Conservation (phyloP, 2,329 filamentous ascomycete genomes). For the Conoideocrella luteorostrata region DNA sequence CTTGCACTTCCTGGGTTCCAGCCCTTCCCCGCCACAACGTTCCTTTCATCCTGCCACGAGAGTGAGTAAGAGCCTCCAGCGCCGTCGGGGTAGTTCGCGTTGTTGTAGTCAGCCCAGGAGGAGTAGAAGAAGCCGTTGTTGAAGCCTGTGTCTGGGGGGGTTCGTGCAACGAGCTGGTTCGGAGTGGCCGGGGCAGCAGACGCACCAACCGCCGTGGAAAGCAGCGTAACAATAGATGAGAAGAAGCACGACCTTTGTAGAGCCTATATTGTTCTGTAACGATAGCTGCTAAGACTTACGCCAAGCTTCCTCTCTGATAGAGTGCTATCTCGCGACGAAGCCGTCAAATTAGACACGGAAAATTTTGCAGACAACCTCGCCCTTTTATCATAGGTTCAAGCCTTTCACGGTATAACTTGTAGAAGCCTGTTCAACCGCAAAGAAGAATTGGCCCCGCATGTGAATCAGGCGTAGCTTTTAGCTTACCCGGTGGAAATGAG, state of each 20-base stretch:
- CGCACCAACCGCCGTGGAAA: neutral
- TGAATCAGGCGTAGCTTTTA: no score
- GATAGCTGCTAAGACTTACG: no score
- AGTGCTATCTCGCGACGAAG: no score
- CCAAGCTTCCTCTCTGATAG: no score
- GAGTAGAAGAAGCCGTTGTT: neutral
- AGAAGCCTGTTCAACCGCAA: no score
- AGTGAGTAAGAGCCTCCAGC: neutral
- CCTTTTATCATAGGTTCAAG: no score
- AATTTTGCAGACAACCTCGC: no score
- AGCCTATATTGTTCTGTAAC: no score
- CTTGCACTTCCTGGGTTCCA: conserved; percentile 46
- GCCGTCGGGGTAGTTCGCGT: neutral
- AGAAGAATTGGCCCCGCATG: no score
- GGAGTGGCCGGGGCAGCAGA: conserved; percentile 1
- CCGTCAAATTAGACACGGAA: no score
- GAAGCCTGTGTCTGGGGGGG: neutral
- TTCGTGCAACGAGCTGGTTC: neutral
- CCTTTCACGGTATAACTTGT: no score
- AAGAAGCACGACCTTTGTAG: neutral
- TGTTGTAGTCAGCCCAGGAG: neutral
- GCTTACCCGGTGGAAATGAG: no score
- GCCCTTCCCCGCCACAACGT: conserved; percentile 53
- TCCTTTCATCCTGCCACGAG: conserved; percentile 38
- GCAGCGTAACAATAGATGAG: neutral